phyloP scores from a whole-genome alignment of 352 stramenopile species.

The Phytophthora melonis region DNA sequence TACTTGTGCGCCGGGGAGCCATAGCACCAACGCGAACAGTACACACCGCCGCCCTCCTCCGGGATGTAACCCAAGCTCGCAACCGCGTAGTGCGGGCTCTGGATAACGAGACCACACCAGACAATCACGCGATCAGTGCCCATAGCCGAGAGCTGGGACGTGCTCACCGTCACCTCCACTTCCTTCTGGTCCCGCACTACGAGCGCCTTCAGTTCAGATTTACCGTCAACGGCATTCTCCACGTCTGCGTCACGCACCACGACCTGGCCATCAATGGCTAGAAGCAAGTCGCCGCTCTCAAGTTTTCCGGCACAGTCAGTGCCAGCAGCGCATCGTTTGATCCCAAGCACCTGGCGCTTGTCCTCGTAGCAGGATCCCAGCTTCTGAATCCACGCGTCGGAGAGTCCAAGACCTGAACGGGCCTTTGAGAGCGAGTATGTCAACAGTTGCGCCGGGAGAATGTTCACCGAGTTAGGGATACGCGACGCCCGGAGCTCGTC shows the following conservation, averaged over 20 bases:
- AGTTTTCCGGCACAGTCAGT: constrained; percentile 75
- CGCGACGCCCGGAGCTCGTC: constrained; percentile 49
- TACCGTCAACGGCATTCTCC: constrained; percentile 64
- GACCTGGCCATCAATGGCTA: constrained; percentile 83
- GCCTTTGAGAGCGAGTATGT: constrained; percentile 91
- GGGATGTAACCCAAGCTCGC: constrained; percentile 88
- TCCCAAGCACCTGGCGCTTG: constrained; percentile 88
- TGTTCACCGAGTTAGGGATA: constrained; percentile 65
- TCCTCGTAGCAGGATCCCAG: constrained; percentile 81
- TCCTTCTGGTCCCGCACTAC: constrained; percentile 84
- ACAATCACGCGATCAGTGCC: constrained; percentile 91
- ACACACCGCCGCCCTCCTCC: constrained; percentile 85
- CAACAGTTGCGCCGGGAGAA: constrained; percentile 79
- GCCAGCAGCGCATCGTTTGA: constrained; percentile 81
- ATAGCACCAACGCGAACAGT: constrained; percentile 92
- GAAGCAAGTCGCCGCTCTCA: constrained; percentile 83
- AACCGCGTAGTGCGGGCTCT: constrained; percentile 90
- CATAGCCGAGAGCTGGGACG: constrained; percentile 72
- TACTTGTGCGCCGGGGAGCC: constrained; percentile 93
- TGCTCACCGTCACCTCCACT: constrained; percentile 66
- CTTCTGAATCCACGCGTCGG: constrained; percentile 86
- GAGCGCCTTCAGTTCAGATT: constrained; percentile 64
- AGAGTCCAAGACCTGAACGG: constrained; percentile 82
- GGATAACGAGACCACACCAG: constrained; percentile 93
- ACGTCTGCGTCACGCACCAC: constrained; percentile 87